Evolutionary conservation across 129 eudicot genomes (phyloP), one percentile per base, ranked within the genome.

Genomic region (Saussurea involucrata): DNA sequence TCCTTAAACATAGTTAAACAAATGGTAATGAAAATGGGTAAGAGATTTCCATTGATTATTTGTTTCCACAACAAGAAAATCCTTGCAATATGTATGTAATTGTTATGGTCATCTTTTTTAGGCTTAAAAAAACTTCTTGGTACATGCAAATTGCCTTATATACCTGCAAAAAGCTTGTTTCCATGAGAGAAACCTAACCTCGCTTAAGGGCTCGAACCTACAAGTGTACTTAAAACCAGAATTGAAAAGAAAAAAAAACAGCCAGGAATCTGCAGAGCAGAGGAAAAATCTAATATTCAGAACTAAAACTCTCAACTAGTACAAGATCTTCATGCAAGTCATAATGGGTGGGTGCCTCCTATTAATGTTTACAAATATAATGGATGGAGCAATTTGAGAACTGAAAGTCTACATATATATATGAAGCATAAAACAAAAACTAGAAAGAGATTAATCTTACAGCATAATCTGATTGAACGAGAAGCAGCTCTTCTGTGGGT

Each of bases 371-470:
- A n/a, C 7, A 5, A 5, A 28, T 55, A 31, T 32, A 32, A 53
- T 27, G 24, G 32, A 46, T 31, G 53, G 21, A 49, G 32, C 24
- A n/a, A 61, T 69, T 25, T 60, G 63, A n/a, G 17, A 77, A 36
- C 24, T 10, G 2, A 69, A 78, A 8, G 17, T 69, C 44, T 29
- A n/a, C n/a, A n/a, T n/a, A n/a, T n/a, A n/a, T n/a, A 37, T 72
- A 72, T 5, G 7, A 31, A 64, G 55, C 66, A 63, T 21, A 44
- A n/a, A 73, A 44, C n/a, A 28, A 63, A 66, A 34, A 46, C 0
- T 68, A 22, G 34, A 34, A 72, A 24, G 60, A 72, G 21, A n/a
- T n/a, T 11, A 42, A 33, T 18, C 79, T 73, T 73, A 73, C 79
- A 9, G 0, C 73, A 79, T 78, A 69, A 78, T 27, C 67, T 32